phyloP scores from a whole-genome alignment of 495 filamentous ascomycete species.

The Aspergillus carlsbadensis region DNA sequence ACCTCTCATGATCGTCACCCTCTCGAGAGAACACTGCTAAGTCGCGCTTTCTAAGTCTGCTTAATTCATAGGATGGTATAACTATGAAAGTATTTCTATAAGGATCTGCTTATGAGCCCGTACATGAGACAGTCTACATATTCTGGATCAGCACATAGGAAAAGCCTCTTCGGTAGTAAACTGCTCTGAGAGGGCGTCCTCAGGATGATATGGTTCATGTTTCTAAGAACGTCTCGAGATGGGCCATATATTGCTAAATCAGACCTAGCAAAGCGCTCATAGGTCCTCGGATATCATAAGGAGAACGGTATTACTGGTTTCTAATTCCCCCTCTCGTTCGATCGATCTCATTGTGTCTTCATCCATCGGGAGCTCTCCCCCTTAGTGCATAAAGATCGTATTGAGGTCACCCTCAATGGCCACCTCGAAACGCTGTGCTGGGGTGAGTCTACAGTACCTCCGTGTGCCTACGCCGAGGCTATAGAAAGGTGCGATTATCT shows the following conservation, averaged over 20 bases:
- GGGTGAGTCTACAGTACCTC: not conserved
- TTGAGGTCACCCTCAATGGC: not conserved
- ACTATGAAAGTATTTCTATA: not conserved
- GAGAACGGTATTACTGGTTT: conserved; percentile 5
- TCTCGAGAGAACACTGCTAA: conserved; percentile 11
- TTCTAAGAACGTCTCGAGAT: conserved; percentile 6
- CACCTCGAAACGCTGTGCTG: not conserved
- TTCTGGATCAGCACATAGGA: conserved; percentile 11
- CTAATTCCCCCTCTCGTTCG: not conserved
- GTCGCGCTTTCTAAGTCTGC: conserved; percentile 15
- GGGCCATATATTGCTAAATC: conserved; percentile 7
- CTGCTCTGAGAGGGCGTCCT: conserved; percentile 10
- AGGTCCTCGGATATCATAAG: conserved; percentile 3
- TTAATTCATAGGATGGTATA: conserved; percentile 9
- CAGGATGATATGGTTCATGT: conserved; percentile 1
- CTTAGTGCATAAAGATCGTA: not conserved
- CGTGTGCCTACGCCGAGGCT: not conserved
- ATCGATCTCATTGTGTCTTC: not conserved
- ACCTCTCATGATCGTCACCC: conserved; percentile 14
- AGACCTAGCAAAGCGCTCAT: conserved; percentile 9
- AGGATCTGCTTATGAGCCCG: not conserved
- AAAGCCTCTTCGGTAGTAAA: not conserved
- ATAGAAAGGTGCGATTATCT: conserved; percentile 2
- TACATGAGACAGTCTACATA: conserved; percentile 12
- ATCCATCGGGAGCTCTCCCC: not conserved